These are phyloP conservation scores for Saitozyma sp. DNA, from an alignment of 768 basidiomycete species.

Conservation along the genomic window DNA sequence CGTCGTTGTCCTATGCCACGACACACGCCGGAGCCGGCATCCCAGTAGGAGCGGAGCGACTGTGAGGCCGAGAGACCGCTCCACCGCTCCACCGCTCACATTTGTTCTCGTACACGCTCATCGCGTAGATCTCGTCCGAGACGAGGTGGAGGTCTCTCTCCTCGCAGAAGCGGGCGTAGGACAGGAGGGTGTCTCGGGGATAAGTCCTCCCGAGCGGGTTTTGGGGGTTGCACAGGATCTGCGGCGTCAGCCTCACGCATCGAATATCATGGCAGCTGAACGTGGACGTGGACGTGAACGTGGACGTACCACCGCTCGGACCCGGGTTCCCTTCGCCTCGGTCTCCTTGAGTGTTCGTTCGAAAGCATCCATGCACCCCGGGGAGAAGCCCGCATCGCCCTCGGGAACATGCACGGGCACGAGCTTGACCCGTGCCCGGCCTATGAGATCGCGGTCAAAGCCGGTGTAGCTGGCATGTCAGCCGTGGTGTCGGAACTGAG, in stretches of 20 bases:
- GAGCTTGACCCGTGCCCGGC: conserved; percentile 33
- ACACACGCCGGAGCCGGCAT: too few relatives aligned
- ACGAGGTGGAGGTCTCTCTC: conserved; percentile 49
- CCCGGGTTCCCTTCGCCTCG: conserved; percentile 31
- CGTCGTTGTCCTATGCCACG: too few relatives aligned
- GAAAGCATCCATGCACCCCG: conserved; percentile 25
- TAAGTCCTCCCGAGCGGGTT: conserved; percentile 43
- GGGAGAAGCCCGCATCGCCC: conserved; percentile 25
- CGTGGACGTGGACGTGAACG: conserved; percentile 14
- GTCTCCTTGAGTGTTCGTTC: conserved; percentile 27
- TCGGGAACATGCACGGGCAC: conserved; percentile 30
- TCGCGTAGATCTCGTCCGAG: conserved; percentile 51
- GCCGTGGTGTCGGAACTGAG: background rate
- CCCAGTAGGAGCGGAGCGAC: too few relatives aligned
- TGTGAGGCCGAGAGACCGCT: too few relatives aligned
- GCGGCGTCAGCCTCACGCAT: background rate
- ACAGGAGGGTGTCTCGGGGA: conserved; percentile 41
- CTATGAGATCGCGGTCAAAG: conserved; percentile 42
- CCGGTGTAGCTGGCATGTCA: conserved; percentile 35
- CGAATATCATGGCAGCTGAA: background rate
- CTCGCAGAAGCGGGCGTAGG: conserved; percentile 47
- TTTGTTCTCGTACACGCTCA: conserved; percentile 45
- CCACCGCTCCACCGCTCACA: conserved; percentile 9
- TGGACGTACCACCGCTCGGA: conserved; percentile 34
- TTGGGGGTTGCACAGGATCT: conserved; percentile 46